phyloP scores from a whole-genome alignment of 1,284 basidiomycete species.

The Microbotryomycetes sp. region DNA sequence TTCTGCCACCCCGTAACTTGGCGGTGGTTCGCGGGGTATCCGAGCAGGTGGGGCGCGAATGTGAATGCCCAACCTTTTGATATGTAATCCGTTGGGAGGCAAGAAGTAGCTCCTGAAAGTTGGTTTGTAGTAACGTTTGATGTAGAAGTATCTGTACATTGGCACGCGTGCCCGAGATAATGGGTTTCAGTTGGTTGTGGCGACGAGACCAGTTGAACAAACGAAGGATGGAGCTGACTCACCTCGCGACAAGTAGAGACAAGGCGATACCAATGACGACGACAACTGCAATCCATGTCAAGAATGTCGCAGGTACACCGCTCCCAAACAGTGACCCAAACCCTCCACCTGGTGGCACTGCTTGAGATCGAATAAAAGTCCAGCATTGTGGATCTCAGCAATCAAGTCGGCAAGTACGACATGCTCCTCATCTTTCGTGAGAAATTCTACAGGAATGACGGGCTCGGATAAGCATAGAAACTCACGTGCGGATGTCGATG shows the following conservation, averaged over 20 bases:
- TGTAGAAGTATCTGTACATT: conserved; percentile 22
- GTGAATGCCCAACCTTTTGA: conserved; percentile 10
- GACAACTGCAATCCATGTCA: conserved; percentile 3
- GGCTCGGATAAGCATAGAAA: neutral
- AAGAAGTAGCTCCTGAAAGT: conserved; percentile 22
- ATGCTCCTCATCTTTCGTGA: too few species aligned
- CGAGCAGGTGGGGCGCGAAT: conserved; percentile 14
- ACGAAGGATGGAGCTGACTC: neutral
- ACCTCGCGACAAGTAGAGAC: conserved; percentile 1
- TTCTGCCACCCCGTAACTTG: neutral
- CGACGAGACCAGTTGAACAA: too few species aligned
- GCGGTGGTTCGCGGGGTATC: neutral
- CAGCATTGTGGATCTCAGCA: neutral
- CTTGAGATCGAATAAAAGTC: neutral
- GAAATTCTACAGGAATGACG: too few species aligned
- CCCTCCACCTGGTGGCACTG: neutral
- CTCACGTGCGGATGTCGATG: neutral
- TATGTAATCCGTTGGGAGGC: conserved; percentile 16
- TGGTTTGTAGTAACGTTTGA: conserved; percentile 18
- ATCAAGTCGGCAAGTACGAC: neutral
- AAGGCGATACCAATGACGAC: neutral
- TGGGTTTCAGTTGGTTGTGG: neutral
- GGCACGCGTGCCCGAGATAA: neutral
- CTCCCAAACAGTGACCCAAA: neutral
- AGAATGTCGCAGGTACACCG: neutral